A percentile compares a stretch with the other conserved stretches of the same genome.
These are phyloP conservation scores for Apiospora marii DNA, from an alignment of 2,329 filamentous ascomycete species.

Conservation along the genomic window DNA sequence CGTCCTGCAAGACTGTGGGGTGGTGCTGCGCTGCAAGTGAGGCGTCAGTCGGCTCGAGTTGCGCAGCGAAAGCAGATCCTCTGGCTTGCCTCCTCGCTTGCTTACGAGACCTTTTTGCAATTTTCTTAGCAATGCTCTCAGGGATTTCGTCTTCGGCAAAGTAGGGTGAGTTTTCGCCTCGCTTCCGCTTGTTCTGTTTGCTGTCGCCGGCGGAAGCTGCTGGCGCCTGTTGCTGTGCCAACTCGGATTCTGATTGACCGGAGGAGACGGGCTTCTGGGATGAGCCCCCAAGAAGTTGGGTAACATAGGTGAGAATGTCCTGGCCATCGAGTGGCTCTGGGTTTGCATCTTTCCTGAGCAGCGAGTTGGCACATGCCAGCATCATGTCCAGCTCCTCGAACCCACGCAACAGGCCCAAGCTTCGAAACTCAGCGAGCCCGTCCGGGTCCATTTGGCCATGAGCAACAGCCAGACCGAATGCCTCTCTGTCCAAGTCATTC, in stretches of 20 bases:
- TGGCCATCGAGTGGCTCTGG: conserved; percentile 36
- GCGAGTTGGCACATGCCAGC: conserved; percentile 40
- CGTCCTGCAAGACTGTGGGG: conserved; percentile 21
- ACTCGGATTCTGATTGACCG: background rate
- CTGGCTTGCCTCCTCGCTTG: conserved; percentile 19
- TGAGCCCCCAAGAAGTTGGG: conserved; percentile 28
- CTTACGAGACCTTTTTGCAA: conserved; percentile 25
- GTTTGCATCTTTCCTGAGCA: conserved; percentile 36
- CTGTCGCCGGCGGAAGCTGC: background rate
- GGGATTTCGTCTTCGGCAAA: background rate
- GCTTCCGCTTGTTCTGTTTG: conserved; percentile 22
- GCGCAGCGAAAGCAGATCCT: background rate
- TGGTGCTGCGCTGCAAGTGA: background rate
- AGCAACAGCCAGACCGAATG: background rate
- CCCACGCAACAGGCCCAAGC: conserved; percentile 39
- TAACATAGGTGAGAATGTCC: conserved; percentile 38
- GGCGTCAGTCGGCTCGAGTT: background rate
- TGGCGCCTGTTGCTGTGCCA: background rate
- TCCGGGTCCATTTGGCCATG: background rate
- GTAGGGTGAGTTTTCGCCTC: background rate
- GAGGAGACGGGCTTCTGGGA: background rate
- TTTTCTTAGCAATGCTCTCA: conserved; percentile 12
- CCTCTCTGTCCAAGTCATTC: background rate
- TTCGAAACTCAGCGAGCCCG: background rate
- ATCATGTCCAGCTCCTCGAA: conserved; percentile 46